Conservation (phyloP, 73 alveolate genomes). For the Breviolum minutum region DNA sequence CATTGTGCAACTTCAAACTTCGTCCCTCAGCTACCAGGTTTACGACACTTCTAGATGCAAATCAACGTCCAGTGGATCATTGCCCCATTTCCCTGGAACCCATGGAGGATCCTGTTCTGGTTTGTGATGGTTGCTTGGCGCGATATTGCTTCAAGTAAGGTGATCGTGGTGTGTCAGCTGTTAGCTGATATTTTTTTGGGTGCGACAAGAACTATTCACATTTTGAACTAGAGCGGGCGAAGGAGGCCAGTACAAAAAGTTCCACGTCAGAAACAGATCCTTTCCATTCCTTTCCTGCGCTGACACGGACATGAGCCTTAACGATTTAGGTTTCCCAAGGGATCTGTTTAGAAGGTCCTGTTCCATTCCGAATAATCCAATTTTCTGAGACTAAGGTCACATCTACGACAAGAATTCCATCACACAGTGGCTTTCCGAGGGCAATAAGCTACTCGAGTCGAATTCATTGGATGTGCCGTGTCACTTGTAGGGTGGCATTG, state of each 20-base stretch:
- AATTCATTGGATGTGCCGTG: not conserved
- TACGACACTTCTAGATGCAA: constrained; percentile 39
- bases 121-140: constrained; percentile 48
- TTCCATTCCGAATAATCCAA: not conserved
- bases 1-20: not conserved
- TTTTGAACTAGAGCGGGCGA: too few species aligned
- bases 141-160: too few species aligned
- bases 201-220: not conserved
- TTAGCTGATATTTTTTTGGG: not conserved
- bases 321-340: too few species aligned
- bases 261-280: too few species aligned
- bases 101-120: constrained; percentile 94
- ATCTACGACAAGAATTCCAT: constrained; percentile 78
- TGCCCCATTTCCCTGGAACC: constrained; percentile 93
- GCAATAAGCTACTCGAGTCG: constrained; percentile 42
- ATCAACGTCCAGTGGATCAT: constrained; percentile 77
- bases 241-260: too few species aligned
- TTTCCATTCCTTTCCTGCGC: too few species aligned
- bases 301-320: too few species aligned
- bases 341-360: too few species aligned
- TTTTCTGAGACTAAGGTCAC: constrained; percentile 9
- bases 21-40: not conserved
- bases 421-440: constrained; percentile 89
- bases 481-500: too few species aligned
- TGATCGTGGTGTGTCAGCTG: too few species aligned